Evolutionary conservation across 1,284 basidiomycete species (phyloP), one percentile per base, ranked within the genome.

Genomic region (Trametes versicolor): DNA sequence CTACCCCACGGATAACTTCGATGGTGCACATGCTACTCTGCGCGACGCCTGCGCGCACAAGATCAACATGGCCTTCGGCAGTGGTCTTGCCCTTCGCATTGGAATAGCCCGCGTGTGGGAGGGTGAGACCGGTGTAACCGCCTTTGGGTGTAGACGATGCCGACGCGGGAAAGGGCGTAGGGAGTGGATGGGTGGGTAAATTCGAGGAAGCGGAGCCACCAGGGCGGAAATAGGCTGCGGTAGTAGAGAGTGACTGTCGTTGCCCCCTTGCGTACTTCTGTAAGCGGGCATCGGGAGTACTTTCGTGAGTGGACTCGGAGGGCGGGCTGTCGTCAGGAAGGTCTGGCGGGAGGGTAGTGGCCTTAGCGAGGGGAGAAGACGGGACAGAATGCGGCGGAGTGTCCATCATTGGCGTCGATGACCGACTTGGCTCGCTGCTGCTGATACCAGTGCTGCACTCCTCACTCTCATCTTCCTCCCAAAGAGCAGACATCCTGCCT

Each of bases 11-110:
- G n/a, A 91, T 87, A 51, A 94, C 85, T 64, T 94, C 92, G 62
- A 96, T 87, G 49, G 88, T 93, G 10, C 91, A 90, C 94, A 97
- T 96, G 17, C 91, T 93, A 13, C 88, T 89, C 73, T 94, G 91
- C 2, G 93, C 93, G 17, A 93, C 80, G 5, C 94, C 93, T 27
- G 87, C 85, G 19, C 85, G 83, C 4, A 92, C 90, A 49, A 94
- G 80, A 77, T 96, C 92, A 21, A 94, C 78, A 64, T 82, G 80
- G 37, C 88, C 84, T 63, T 80, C 71, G 64, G 73, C 27, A 70
- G 78, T 66, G 2, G 72, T 66, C 70, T 77, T 76, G 36, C 81
- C 75, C 51, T 79, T 76, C 27, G 75, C 72, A 7, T 81, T 81
- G 29, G 74, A 76, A 73, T 83, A 75, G 68, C 82, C 70, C 68